Conservation (phyloP, 768 basidiomycete genomes). For the Podaxis sp. region DNA sequence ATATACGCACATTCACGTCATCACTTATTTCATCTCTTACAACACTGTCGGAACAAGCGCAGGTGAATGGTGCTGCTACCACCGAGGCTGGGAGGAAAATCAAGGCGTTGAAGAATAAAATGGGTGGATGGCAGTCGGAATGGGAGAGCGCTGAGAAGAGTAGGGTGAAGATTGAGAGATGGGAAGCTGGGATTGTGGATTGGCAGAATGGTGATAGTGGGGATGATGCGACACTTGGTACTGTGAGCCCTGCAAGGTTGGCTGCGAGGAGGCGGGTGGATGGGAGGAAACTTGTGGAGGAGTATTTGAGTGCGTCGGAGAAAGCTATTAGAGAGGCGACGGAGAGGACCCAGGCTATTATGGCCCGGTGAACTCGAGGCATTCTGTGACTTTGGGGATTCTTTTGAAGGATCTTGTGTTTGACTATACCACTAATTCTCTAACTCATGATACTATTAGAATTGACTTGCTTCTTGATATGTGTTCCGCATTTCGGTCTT, state of each 20-base stretch:
- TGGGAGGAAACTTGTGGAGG: constrained; percentile 71
- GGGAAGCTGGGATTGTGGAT: constrained; percentile 65
- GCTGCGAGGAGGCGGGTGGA: constrained; percentile 50
- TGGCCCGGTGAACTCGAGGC: constrained; percentile 56
- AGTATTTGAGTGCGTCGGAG: constrained; percentile 77
- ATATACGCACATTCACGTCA: constrained; percentile 71
- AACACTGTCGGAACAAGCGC: constrained; percentile 82
- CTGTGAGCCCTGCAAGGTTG: constrained; percentile 30
- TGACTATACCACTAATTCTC: neutral
- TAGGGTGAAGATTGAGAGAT: constrained; percentile 69
- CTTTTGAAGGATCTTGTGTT: neutral
- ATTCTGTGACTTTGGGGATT: neutral
- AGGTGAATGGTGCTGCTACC: constrained; percentile 83
- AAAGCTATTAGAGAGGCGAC: constrained; percentile 70
- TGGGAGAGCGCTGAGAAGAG: constrained; percentile 87
- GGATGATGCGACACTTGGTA: constrained; percentile 22
- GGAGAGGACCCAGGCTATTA: constrained; percentile 76
- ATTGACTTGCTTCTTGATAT: neutral
- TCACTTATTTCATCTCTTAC: constrained; percentile 75
- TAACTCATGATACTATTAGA: constrained; percentile 2
- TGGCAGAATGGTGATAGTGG: constrained; percentile 32
- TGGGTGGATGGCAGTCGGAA: constrained; percentile 77
- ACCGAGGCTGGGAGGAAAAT: constrained; percentile 87
- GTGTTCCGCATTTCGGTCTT: neutral
- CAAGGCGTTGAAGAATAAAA: constrained; percentile 79